Percentiles rank a stretch among this genome's conserved stretches.
Conservation (phyloP, 306 rosid species). For the Acacia melanoxylon region DNA sequence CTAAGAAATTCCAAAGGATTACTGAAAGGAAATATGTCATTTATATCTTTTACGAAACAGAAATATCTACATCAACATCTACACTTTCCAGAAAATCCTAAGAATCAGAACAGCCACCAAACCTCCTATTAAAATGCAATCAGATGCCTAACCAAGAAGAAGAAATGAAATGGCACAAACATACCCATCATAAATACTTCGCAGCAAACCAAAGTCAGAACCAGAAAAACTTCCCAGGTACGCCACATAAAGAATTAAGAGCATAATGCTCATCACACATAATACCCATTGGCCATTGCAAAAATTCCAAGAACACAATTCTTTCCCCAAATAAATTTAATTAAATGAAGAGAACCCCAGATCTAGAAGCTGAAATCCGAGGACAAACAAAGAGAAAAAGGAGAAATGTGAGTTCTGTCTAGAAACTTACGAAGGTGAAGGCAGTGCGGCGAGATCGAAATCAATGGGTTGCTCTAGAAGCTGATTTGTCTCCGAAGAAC, state of each 20-base stretch:
- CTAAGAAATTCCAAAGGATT: not conserved
- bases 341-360: not conserved
- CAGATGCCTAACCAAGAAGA: not conserved
- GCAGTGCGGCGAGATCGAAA: not conserved
- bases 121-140: not conserved
- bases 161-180: not conserved
- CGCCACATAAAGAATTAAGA: not conserved
- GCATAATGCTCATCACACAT: not conserved
- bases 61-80: not conserved
- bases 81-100: not conserved
- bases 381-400: not conserved
- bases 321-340: not conserved
- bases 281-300: not conserved
- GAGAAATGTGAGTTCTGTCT: not conserved
- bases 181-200: too few relatives aligned
- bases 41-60: not conserved
- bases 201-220: constrained; percentile 22
- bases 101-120: not conserved
- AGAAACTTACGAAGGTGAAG: not conserved
- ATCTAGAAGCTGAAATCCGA: not conserved
- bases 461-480: not conserved
- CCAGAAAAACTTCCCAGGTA: constrained; percentile 7
- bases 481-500: not conserved
- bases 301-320: not conserved
- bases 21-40: not conserved